These are phyloP conservation scores for Dioscorea alata DNA, from an alignment of 106 monocot species.

Conservation along the genomic window DNA sequence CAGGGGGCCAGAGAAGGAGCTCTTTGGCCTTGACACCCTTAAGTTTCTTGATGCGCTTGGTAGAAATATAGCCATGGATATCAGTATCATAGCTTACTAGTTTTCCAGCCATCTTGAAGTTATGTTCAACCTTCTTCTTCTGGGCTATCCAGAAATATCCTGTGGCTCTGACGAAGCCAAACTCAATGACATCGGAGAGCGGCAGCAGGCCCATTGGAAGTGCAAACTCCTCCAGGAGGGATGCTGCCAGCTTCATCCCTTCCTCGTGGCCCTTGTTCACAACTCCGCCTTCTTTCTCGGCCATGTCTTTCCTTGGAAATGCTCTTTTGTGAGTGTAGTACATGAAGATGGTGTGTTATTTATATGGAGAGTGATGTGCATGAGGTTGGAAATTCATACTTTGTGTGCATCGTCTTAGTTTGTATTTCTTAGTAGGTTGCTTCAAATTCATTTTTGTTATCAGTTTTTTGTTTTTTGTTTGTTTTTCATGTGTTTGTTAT, in stretches of 20 bases:
- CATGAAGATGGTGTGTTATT: too few species aligned
- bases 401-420: too few species aligned
- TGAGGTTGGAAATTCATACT: too few species aligned
- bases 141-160: conserved; percentile 15
- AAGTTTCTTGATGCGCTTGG: conserved; percentile 15
- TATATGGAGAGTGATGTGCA: too few species aligned
- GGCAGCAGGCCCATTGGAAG: conserved; percentile 18
- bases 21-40: conserved; percentile 23
- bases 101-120: conserved; percentile 10
- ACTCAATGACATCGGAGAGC: conserved; percentile 4
- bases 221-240: conserved; percentile 7
- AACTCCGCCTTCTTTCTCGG: conserved; percentile 4
- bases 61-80: conserved; percentile 5
- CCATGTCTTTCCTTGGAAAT: conserved; percentile 1
- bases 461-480: too few species aligned
- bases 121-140: conserved; percentile 15
- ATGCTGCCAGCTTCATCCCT: conserved; percentile 9
- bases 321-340: too few species aligned
- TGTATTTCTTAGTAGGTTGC: too few species aligned
- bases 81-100: conserved; percentile 18
- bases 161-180: conserved; percentile 2
- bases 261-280: conserved; percentile 15
- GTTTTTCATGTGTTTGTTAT: too few species aligned
- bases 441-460: too few species aligned
- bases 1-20: conserved; percentile 6